Percentiles rank a stretch among this genome's conserved stretches.
phyloP scores from a whole-genome alignment of 2,329 filamentous ascomycete genomes.

The Neonectria neomacrospora region DNA sequence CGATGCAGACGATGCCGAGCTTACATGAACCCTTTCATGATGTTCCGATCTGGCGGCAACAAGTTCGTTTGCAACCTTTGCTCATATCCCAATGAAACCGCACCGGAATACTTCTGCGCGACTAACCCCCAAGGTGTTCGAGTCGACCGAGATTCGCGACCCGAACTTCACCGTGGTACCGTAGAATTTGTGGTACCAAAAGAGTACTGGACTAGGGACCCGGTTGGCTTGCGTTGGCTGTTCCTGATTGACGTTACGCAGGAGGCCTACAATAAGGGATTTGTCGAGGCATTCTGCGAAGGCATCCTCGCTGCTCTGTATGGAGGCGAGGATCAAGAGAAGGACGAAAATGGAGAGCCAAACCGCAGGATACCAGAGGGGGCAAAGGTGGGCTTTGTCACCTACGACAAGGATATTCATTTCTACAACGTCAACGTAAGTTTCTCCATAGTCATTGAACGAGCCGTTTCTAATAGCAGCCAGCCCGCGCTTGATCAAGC shows the following conservation, averaged over 20 bases:
- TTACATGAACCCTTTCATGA: constrained; percentile 99
- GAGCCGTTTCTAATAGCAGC: constrained; percentile 30
- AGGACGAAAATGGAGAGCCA: constrained; percentile 62
- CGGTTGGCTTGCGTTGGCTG: constrained; percentile 85
- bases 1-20: constrained; percentile 92
- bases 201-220: constrained; percentile 97
- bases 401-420: constrained; percentile 95
- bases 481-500: constrained; percentile 82
- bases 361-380: constrained; percentile 76
- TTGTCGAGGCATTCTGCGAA: constrained; percentile 88
- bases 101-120: constrained; percentile 91
- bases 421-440: constrained; percentile 94
- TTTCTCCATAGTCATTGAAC: constrained; percentile 32
- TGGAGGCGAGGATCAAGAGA: constrained; percentile 66
- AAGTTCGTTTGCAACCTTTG: constrained; percentile 99
- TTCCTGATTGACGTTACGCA: constrained; percentile 95
- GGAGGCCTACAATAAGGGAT: constrained; percentile 90
- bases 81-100: constrained; percentile 94
- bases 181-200: constrained; percentile 98
- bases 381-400: constrained; percentile 92
- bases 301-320: constrained; percentile 89
- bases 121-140: constrained; percentile 87
- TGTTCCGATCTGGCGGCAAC: constrained; percentile 91
- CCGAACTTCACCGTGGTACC: constrained; percentile 89
- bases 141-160: constrained; percentile 87